Base-by-base conservation (phyloP, 768 basidiomycete genomes). In the Suillus luteus region DNA sequence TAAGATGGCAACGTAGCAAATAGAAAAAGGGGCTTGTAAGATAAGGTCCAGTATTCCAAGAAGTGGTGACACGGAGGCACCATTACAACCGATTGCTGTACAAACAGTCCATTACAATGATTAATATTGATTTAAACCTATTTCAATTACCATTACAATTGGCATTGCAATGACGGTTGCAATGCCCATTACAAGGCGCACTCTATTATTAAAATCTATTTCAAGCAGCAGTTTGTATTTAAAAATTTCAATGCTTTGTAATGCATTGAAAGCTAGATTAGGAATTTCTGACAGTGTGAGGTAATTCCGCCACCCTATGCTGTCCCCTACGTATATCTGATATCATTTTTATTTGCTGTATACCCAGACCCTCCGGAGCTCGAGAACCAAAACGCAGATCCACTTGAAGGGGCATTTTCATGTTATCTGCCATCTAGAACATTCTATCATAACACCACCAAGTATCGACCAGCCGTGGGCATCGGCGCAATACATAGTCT, bases 381-480 rank as follows among this genome's bases (percentile, higher is more conserved):
- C 49, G 4, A 31, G 17, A 40, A 17, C 15, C 24, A 24, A 19
- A 27, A 40, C 40, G 40, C 57, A 58, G 57, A 58, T 41, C 57
- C 7, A 58, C 57, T 27, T 2, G 11, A 27, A 41, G 24, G 17
- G 24, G 57, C 1, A 19, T 58, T 41, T 40, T 17, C 40, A 38
- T 38, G 19, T 41, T 9, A 58, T 57, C 4, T 24, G 22, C 17
- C 15, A 41, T 58, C 40, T 38, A 38, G 55, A 57, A 37, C 55
- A 0, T 38, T 24, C 38, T 17, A 40, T 9, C 22, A 57, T 17
- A 24, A 38, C 24, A 24, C 24, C 55, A 41, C 15, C 3, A 41
- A 58, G 55, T 58, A 58, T 17, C 24, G 27, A 58, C 57, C 9
- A 58, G 40, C 57, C 57, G 57, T 58, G 35, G 57, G 17, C 10